phyloP scores from a whole-genome alignment of 768 basidiomycete species.

The Tubosaeta brunneosetosa region DNA sequence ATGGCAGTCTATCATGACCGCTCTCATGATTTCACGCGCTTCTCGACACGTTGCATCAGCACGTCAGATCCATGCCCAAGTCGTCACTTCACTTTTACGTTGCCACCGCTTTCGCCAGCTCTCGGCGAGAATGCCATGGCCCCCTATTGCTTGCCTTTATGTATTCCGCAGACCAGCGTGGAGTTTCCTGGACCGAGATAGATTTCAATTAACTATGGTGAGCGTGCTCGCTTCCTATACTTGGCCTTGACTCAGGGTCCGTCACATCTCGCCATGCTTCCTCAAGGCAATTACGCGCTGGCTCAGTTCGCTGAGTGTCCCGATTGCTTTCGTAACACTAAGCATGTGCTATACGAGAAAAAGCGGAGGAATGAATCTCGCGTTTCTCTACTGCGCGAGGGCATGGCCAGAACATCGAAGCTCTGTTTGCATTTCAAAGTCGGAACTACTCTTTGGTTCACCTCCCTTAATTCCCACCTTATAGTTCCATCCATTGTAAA shows the following conservation, averaged over 20 bases:
- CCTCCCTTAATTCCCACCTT: slow-evolving; percentile 28
- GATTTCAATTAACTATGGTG: slow-evolving; percentile 31
- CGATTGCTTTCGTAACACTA: slow-evolving; percentile 32
- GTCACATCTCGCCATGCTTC: slow-evolving; percentile 22
- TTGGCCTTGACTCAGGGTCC: slow-evolving; percentile 25
- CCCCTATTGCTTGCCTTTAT: slow-evolving; percentile 33
- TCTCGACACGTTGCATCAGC: slow-evolving; percentile 34
- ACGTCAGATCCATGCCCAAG: slow-evolving; percentile 30
- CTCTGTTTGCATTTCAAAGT: slow-evolving; percentile 33
- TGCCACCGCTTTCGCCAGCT: slow-evolving; percentile 19
- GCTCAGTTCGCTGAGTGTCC: slow-evolving; percentile 34
- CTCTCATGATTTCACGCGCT: slow-evolving; percentile 33
- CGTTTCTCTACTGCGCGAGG: slow-evolving; percentile 31
- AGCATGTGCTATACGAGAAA: slow-evolving; percentile 30
- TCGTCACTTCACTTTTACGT: slow-evolving; percentile 32
- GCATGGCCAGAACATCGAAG: slow-evolving; percentile 35
- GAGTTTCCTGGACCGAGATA: slow-evolving; percentile 31
- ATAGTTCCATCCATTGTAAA: slow-evolving; percentile 22
- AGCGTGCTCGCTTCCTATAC: slow-evolving; percentile 19
- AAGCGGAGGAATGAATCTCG: slow-evolving; percentile 34
- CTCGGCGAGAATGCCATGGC: slow-evolving; percentile 25
- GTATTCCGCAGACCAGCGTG: slow-evolving; percentile 34
- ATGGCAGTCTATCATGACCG: slow-evolving; percentile 31
- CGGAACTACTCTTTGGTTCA: slow-evolving; percentile 24
- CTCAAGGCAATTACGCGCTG: slow-evolving; percentile 36